Percentiles rank a stretch among this genome's conserved stretches.
Conservation (phyloP, 73 alveolate species). For the Durusdinium trenchii region DNA sequence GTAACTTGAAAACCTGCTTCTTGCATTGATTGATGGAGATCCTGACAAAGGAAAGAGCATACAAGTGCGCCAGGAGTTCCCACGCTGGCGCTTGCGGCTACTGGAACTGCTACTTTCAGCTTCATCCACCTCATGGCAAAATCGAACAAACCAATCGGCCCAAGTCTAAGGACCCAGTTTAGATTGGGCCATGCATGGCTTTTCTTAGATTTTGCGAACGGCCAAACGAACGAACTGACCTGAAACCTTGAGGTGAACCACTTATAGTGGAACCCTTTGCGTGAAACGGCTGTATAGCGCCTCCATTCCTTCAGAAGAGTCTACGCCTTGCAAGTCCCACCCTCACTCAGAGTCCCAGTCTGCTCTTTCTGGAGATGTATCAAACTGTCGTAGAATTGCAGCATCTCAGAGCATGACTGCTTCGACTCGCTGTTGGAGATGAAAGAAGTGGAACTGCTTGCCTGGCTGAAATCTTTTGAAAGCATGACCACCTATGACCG, state of each 20-base stretch:
- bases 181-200: not conserved
- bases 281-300: not conserved
- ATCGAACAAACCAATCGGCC: not conserved
- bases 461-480: not conserved
- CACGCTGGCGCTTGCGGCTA: too few species aligned
- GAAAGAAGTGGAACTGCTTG: not conserved
- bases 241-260: too few species aligned
- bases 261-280: too few species aligned
- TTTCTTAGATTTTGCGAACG: not conserved
- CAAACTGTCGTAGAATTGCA: not conserved
- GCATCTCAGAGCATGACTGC: not conserved
- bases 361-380: not conserved
- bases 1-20: too few species aligned
- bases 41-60: not conserved
- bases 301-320: slow-evolving; percentile 71
- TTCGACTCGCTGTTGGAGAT: slow-evolving; percentile 56
- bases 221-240: not conserved
- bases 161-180: not conserved
- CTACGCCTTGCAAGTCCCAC: not conserved
- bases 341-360: not conserved
- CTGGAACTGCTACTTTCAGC: too few species aligned
- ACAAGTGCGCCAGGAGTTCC: not conserved
- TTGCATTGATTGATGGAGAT: too few species aligned
- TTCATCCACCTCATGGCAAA: too few species aligned
- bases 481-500: not conserved